Conservation (phyloP, 164 flowering plant species). For the Chloranthus sessilifolius region DNA sequence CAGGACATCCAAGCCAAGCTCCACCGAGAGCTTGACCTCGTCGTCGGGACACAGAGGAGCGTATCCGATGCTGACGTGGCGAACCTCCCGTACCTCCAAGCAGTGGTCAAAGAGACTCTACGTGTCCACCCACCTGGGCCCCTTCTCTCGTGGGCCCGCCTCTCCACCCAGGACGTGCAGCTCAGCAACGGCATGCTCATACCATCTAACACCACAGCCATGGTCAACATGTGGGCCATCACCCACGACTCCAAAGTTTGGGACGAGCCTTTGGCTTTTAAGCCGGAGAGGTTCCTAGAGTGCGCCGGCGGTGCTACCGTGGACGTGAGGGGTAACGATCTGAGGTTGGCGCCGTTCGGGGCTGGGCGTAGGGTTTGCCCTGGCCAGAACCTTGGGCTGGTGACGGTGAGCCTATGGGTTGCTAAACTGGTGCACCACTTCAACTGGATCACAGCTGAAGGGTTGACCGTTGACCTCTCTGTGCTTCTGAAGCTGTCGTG, state of each 20-base stretch:
- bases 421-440: slow-evolving; percentile 39
- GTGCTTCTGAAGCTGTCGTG: slow-evolving; percentile 47
- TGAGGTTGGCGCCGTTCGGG: slow-evolving; percentile 58
- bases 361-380: slow-evolving; percentile 62
- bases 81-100: slow-evolving; percentile 33
- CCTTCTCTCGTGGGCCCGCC: slow-evolving; percentile 46
- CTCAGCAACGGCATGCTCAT: slow-evolving; percentile 47
- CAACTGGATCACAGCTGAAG: slow-evolving; percentile 27
- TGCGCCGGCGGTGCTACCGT: slow-evolving; percentile 29
- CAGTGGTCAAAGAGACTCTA: slow-evolving; percentile 43
- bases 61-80: slow-evolving; percentile 32
- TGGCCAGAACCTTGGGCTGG: slow-evolving; percentile 44
- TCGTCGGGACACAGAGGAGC: slow-evolving; percentile 11
- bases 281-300: slow-evolving; percentile 43
- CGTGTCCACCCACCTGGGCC: slow-evolving; percentile 58
- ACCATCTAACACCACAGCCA: slow-evolving; percentile 52
- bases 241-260: slow-evolving; percentile 48
- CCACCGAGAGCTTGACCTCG: slow-evolving; percentile 28
- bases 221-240: slow-evolving; percentile 86
- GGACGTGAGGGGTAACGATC: slow-evolving; percentile 41
- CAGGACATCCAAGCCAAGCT: slow-evolving; percentile 34
- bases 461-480: slow-evolving; percentile 27
- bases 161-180: slow-evolving; percentile 41
- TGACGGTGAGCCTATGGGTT: slow-evolving; percentile 43
- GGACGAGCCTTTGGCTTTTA: slow-evolving; percentile 34